Base-by-base conservation (phyloP, 352 stramenopile species). In the Phytophthora lateralis region DNA sequence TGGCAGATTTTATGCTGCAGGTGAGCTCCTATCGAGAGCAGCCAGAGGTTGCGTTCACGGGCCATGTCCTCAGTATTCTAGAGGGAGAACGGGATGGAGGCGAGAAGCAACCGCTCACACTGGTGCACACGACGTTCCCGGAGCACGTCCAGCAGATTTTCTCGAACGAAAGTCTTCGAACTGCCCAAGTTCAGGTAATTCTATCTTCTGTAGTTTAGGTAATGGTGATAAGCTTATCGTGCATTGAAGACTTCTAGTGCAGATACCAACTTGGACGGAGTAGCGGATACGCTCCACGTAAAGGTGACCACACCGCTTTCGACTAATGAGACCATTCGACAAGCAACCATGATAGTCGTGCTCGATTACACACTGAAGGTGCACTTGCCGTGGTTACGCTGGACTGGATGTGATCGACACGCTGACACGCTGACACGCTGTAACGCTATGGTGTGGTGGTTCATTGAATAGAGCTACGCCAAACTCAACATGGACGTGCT, bases 401-500 rank as follows among this genome's bases (percentile, higher is more conserved):
- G 52, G 18, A 17, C 14, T 29, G 47, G 18, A 21, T 10, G 27
- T 11, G 30, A 7, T n/a, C 35, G 32, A 44, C 17, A 15, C 6
- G 3, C n/a, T n/a, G n/a, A n/a, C n/a, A n/a, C n/a, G 21, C 1
- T 24, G 32, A 44, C 17, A 12, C 6, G 4, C 24, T 38, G 20
- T 62, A 42, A 55, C 44, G 42, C 20, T 42, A 18, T 53, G 4
- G 17, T 34, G 3, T 26, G n/a, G 1, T 18, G 34, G 45, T 47
- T 52, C 21, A 9, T 49, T 2, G n/a, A 29, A 4, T 18, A 83
- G 58, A 72, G 58, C 20, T 73, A 77, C 29, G 76, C 65, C 6
- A 73, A 78, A 43, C 44, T 95, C 18, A 86, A 80, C 26, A 93
- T 94, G 78, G 82, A 94, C 46, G 73, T 73, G 5, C 6, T 91